phyloP scores from a whole-genome alignment of 345 rosid genomes.

The Euphorbia lathyris region DNA sequence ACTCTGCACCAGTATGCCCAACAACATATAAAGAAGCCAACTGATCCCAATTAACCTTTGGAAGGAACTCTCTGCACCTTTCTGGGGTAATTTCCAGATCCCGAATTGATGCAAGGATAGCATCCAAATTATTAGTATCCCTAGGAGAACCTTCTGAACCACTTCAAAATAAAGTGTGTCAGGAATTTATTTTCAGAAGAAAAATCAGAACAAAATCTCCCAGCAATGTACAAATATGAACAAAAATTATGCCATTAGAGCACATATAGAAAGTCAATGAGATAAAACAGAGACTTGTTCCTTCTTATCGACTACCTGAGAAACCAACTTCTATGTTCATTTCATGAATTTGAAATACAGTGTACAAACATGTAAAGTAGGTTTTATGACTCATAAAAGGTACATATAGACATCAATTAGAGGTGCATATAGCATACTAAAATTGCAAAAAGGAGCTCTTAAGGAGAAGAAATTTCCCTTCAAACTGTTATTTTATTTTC shows the following conservation, averaged over 20 bases:
- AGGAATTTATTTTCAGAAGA: constrained; percentile 13
- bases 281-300: not conserved
- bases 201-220: not conserved
- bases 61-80: constrained; percentile 66
- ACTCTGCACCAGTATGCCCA: constrained; percentile 79
- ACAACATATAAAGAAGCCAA: constrained; percentile 55
- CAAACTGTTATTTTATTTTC: too few species aligned
- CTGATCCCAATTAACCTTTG: constrained; percentile 76
- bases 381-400: not conserved
- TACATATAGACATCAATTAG: too few species aligned
- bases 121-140: constrained; percentile 40
- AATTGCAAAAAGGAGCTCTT: not conserved
- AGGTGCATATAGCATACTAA: too few species aligned
- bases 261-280: not conserved
- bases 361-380: not conserved
- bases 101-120: constrained; percentile 45
- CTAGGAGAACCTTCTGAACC: constrained; percentile 41
- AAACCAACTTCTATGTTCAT: not conserved
- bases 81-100: constrained; percentile 77
- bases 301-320: not conserved
- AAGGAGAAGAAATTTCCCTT: not conserved
- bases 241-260: not conserved
- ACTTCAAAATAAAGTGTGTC: constrained; percentile 38
- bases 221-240: not conserved
- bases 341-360: not conserved